A percentile compares a stretch with the other conserved stretches of the same genome.
These are phyloP conservation scores for Fusarium sororula DNA, from an alignment of 2,329 filamentous ascomycete species.

Conservation along the genomic window DNA sequence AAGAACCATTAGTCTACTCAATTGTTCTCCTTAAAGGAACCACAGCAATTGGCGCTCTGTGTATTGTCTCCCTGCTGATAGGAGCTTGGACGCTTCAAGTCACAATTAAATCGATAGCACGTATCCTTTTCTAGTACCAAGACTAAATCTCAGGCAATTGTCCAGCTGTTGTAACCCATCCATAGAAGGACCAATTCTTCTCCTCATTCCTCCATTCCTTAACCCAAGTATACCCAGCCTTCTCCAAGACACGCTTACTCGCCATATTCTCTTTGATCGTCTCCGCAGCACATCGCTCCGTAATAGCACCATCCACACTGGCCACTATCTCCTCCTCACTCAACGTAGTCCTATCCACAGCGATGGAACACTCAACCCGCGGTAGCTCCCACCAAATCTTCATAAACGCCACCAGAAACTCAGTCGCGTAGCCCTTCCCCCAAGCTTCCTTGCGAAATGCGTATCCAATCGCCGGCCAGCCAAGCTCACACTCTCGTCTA, in stretches of 20 bases:
- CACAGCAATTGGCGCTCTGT: rapidly evolving
- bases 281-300: background rate
- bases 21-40: background rate
- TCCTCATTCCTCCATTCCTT: conserved; percentile 10
- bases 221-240: background rate
- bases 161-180: background rate
- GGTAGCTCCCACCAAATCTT: background rate
- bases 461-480: conserved; percentile 13
- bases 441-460: conserved; percentile 7
- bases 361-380: background rate
- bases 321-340: background rate
- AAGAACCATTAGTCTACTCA: rapidly evolving
- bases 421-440: conserved; percentile 3
- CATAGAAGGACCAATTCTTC: conserved; percentile 7
- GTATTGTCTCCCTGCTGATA: rapidly evolving
- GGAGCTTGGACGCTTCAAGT: rapidly evolving
- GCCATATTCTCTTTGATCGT: background rate
- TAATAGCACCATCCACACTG: background rate
- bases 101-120: rapidly evolving
- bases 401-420: background rate
- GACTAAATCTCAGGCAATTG: background rate
- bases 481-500: conserved; percentile 3
- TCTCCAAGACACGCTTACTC: background rate
- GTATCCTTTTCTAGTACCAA: no score
- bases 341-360: background rate